Evolutionary conservation across 2,329 filamentous ascomycete species (phyloP), one percentile per base, ranked within the genome.

Genomic region (Neofusicoccum ribis): DNA sequence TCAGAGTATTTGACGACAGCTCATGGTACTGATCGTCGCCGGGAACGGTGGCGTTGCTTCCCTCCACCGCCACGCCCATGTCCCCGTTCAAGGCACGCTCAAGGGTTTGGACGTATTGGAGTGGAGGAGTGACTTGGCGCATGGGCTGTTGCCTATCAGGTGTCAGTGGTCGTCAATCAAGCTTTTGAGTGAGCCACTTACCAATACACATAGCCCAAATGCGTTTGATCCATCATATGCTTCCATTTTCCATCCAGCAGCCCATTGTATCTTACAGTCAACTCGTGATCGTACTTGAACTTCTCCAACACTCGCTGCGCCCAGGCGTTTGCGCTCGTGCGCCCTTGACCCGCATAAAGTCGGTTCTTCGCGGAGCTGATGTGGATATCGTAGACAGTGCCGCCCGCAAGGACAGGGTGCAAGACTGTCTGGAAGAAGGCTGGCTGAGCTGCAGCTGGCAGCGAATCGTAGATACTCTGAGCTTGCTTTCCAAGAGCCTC

Each of bases 121-220:
- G 80, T 7, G 85, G 83, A 0, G 89, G 88, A 1, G 89, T 82
- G 0, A 84, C 84, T 71, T 91, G 89, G 39, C 88, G 81, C 89
- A 91, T 91, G 1, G 89, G 88, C 72, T 91, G 89, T 75, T 91
- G 89, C 88, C 88, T 76, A 86, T 73, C 82, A 82, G 54, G 79
- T 79, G 60, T 84, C 23, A 67, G 23, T 37, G 17, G 17, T 52
- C 52, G 11, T 14, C n/a, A 23, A 3, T n/a, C 31, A 9, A 7
- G 47, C 12, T 9, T 9, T 36, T 83, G 86, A 68, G 88, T 85
- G 72, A 0, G 82, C 62, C 84, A 86, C 72, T 68, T 67, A 76
- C 76, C 77, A 79, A 67, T 76, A 77, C 12, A 77, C 73, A 63
- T 78, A 77, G 14, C 76, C 75, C n/a, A 78, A 65, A 70, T 79